Conservation (phyloP, 192 early-diverging fungal genomes). For the Coemansia asiatica region DNA sequence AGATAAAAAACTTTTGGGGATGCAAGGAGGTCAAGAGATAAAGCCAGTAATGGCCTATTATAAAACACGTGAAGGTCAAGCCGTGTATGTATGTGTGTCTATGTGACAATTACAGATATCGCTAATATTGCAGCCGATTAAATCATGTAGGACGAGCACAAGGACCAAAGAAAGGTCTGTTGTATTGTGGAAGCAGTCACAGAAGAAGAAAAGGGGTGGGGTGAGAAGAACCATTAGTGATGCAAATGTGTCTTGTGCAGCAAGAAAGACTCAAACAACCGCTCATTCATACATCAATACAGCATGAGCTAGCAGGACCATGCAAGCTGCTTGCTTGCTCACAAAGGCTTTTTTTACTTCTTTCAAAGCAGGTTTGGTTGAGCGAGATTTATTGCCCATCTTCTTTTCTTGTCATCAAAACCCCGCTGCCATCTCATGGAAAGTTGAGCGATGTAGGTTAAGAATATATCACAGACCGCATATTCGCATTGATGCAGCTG, state of each 20-base stretch:
- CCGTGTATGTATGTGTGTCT: not conserved
- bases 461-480: too few relatives aligned
- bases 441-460: too few relatives aligned
- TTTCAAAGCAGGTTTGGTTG: too few relatives aligned
- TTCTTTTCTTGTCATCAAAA: not conserved
- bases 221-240: too few relatives aligned
- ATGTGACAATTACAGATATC: not conserved
- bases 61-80: slow-evolving; percentile 1
- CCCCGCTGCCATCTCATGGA: too few relatives aligned
- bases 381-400: too few relatives aligned
- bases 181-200: not conserved
- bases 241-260: too few relatives aligned
- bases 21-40: slow-evolving; percentile 5
- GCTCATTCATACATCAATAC: too few relatives aligned
- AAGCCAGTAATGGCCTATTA: slow-evolving; percentile 5
- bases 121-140: not conserved
- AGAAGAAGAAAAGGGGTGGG: not conserved
- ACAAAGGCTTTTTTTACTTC: not conserved
- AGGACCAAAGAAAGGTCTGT: too few relatives aligned
- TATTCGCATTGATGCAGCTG: not conserved
- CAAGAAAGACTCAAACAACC: not conserved
- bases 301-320: too few relatives aligned
- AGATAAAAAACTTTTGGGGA: slow-evolving; percentile 5
- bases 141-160: not conserved
- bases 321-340: too few relatives aligned